Percentiles rank a stretch among this genome's conserved stretches.
Conservation (phyloP, 2,329 filamentous ascomycete genomes). For the Apiospora rasikravindrae region DNA sequence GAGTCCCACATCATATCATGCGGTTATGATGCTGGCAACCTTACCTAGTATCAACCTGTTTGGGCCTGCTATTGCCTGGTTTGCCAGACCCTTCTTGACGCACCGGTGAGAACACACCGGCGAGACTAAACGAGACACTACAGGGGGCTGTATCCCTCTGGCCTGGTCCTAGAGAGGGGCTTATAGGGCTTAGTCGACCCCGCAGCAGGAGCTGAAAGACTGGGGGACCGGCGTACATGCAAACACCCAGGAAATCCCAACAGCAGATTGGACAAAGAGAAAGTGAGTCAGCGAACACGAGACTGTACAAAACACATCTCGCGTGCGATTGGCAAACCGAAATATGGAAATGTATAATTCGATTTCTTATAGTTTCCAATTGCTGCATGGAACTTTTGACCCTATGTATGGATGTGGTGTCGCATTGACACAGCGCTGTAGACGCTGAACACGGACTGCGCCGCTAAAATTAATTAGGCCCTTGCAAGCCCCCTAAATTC, state of each 20-base stretch:
- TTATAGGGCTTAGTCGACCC: not conserved
- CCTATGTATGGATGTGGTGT: not conserved
- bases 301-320: accelerated
- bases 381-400: not conserved
- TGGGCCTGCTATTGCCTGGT: not conserved
- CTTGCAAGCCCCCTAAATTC: not conserved
- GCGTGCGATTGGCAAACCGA: no score
- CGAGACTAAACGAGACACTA: not conserved
- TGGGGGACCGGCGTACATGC: not conserved
- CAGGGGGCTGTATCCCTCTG: not conserved
- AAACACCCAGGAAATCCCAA: not conserved
- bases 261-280: no score
- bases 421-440: not conserved
- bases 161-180: not conserved
- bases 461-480: not conserved
- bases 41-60: not conserved
- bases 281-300: not conserved
- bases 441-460: not conserved
- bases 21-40: not conserved
- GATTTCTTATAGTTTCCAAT: not conserved
- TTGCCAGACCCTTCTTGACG: not conserved
- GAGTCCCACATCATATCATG: not conserved
- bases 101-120: not conserved
- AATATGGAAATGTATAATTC: not conserved
- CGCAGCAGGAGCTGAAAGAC: not conserved